phyloP scores from a whole-genome alignment of 371 early-diverging fungal genomes.

The Mucor irregularis region DNA sequence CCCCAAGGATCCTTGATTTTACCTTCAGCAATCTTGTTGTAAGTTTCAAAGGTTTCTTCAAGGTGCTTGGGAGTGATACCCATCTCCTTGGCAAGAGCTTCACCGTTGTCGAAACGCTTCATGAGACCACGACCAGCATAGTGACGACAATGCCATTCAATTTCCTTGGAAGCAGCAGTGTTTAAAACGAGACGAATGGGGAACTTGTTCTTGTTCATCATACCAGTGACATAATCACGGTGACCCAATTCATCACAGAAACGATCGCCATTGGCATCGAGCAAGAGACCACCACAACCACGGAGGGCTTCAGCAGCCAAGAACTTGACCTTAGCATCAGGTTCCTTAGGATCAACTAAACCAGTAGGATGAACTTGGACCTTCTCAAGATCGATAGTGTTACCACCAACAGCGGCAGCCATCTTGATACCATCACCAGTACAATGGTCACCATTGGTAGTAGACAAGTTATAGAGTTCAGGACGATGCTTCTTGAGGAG shows the following conservation, averaged over 20 bases:
- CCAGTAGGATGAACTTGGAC: constrained; percentile 98
- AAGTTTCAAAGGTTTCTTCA: constrained; percentile 76
- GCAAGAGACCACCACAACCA: constrained; percentile 91
- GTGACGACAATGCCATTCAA: constrained; percentile 95
- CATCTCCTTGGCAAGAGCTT: constrained; percentile 82
- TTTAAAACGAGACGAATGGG: constrained; percentile 88
- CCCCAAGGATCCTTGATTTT: constrained; percentile 84
- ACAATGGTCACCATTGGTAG: constrained; percentile 95
- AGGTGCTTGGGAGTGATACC: constrained; percentile 69
- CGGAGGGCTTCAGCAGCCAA: constrained; percentile 96
- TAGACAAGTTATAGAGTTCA: constrained; percentile 64
- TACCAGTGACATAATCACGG: constrained; percentile 85
- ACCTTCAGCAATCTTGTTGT: constrained; percentile 76
- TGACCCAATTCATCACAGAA: constrained; percentile 94
- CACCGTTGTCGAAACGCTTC: constrained; percentile 73
- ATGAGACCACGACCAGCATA: constrained; percentile 91
- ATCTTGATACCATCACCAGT: constrained; percentile 97
- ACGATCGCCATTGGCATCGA: constrained; percentile 84
- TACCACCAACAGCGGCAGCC: constrained; percentile 79
- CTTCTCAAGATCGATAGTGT: constrained; percentile 91
- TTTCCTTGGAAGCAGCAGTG: constrained; percentile 83
- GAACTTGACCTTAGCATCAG: constrained; percentile 85
- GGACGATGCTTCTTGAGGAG: constrained; percentile 74
- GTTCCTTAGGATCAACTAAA: constrained; percentile 88
- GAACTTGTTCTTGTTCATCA: constrained; percentile 82